Evolutionary conservation across 148 eudicot species (phyloP).

Genomic region (Chenopodium quinoa): DNA sequence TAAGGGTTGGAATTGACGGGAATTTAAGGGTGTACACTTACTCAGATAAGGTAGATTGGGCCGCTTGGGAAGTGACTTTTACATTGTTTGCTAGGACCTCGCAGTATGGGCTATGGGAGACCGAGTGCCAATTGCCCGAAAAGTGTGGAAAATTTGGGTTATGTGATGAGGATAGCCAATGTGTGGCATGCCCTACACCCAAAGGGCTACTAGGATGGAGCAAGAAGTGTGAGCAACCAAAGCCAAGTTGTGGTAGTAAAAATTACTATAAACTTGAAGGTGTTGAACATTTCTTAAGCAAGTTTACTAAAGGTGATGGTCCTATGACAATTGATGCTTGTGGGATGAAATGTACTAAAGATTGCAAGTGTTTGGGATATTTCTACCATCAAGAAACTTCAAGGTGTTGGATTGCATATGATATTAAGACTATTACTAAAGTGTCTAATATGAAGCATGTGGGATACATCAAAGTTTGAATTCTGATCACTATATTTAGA

Average conservation of each 20-base stretch:
- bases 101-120: constrained; percentile 22
- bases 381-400: constrained; percentile 53
- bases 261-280: constrained; percentile 55
- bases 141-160: constrained; percentile 52
- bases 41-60: constrained; percentile 30
- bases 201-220: constrained; percentile 58
- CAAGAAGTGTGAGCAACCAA: constrained; percentile 40
- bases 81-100: constrained; percentile 33
- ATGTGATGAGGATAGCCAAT: constrained; percentile 57
- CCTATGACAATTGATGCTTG: constrained; percentile 39
- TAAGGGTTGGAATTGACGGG: constrained; percentile 51
- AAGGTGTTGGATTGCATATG: constrained; percentile 64
- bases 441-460: constrained; percentile 18
- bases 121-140: constrained; percentile 51
- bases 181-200: constrained; percentile 59
- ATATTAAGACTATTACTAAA: constrained; percentile 48
- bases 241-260: constrained; percentile 24
- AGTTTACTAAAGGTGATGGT: constrained; percentile 49
- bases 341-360: constrained; percentile 42
- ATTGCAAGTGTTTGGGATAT: constrained; percentile 68
- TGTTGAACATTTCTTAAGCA: constrained; percentile 46
- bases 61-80: constrained; percentile 49
- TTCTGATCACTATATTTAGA: too few species aligned
- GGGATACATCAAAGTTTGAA: constrained; percentile 22
- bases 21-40: constrained; percentile 40